Base-by-base conservation (phyloP, 768 basidiomycete genomes). In the Hygrophorus russula region DNA sequence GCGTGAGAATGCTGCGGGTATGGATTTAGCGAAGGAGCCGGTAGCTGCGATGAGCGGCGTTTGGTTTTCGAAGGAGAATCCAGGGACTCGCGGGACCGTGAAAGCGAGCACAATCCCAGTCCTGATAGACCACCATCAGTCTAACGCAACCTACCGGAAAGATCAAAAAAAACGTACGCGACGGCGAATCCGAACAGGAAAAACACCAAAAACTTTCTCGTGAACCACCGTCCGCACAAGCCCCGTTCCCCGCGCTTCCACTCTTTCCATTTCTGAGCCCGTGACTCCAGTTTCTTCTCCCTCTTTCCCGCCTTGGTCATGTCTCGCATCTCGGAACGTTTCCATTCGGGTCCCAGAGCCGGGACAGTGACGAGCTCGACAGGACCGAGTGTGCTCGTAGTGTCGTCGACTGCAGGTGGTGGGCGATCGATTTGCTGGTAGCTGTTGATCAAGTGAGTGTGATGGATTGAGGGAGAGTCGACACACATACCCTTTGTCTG, bases 331-430 rank as follows among this genome's bases (percentile, higher is more conserved):
- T 97, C 92, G 14, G 72, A 65, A 39, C 78, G 77, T 18, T 73
- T 73, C 92, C 92, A 97, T 64, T 97, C 92, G 0, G 92, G 66
- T 14, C 92, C 92, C 2, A 97, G 69, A 2, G 86, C 86, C 2
- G 92, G 92, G 0, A 96, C 89, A 0, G 92, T 94, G 35, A 94
- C 82, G 59, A 93, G 70, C 61, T 97, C 92, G 17, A 91, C 85
- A 2, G 74, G 77, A 8, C 67, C 67, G 3, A 53, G 44, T 13
- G 61, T 41, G 34, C 50, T 54, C 36, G 58, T 55, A 10, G 56
- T 53, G 38, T 69, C 68, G 20, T 67, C 66, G 19, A 71, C 73
- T 24, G 48, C 42, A 49, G 64, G 69, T 45, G 56, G 59, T 35
- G 64, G 54, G 3, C 59, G 63, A 10, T 61, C 63, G 31, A 74